Base-by-base conservation (phyloP, 1,139 yeast genomes). In the Scheffersomyces titani region DNA sequence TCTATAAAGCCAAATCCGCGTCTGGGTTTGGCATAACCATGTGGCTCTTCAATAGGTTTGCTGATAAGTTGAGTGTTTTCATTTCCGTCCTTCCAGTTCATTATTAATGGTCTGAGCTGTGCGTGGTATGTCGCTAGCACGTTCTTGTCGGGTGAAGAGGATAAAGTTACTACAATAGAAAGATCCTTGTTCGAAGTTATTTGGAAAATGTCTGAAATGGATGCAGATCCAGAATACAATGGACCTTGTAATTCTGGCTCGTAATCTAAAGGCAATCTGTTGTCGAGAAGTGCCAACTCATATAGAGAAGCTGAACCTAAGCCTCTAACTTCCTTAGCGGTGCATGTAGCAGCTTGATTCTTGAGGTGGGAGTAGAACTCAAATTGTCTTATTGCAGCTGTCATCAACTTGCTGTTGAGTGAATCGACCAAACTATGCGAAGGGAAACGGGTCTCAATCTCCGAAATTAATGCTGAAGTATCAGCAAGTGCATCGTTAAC, bases 1-100 rank as follows among this genome's bases (percentile, higher is more conserved):
- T 74, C 78, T 19, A 77, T 58, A 59, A 68, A 79, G 0, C 83
- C 83, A 62, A 77, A 78, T 0, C 83, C 83, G 46, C 62, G 64
- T 20, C 56, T 60, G 1, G 81, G 80, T 49, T 65, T 70, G 1
- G 57, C 60, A 57, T 78, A 79, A 3, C 63, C 63, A 9, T 52
- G 53, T 24, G 50, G 52, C 21, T n/a, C 44, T 54, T 50, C 44
- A 50, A 21, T 30, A 36, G 49, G 46, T 11, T 20, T 20, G 19
- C 18, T 19, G 36, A 44, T 9, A 11, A 36, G 30, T n/a, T n/a
- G 40, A 18, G 46, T n/a, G n/a, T 16, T 9, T 13, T 50, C 55
- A 16, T 52, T 52, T 6, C 47, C 44, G 11, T 21, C 44, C n/a
- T 47, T 47, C 61, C 64, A 62, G 45, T 62, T 63, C 75, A 75